Conservation (phyloP, 352 stramenopile genomes). For the Phytophthora multivora region DNA sequence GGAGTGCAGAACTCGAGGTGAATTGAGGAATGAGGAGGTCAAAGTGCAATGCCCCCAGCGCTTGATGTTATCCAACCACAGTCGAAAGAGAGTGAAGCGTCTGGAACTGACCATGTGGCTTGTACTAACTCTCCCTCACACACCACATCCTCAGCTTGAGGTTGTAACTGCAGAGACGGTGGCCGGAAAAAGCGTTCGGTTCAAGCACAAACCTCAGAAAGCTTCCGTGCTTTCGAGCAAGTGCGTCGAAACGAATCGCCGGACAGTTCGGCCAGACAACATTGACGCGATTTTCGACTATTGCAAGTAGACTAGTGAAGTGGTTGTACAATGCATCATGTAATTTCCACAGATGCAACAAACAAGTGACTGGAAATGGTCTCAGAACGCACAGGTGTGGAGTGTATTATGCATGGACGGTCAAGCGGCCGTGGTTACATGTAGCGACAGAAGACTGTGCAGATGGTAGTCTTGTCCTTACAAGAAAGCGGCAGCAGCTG, state of each 20-base stretch:
- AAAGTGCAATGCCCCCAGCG: background rate
- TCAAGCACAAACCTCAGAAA: background rate
- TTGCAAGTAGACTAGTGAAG: too few relatives aligned
- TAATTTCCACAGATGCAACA: background rate
- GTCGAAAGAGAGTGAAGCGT: slow-evolving; percentile 8
- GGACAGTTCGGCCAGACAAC: background rate
- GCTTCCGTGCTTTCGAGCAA: too few relatives aligned
- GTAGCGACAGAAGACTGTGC: background rate
- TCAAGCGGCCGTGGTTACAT: too few relatives aligned
- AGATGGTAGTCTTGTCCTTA: slow-evolving; percentile 12
- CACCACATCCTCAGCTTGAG: background rate
- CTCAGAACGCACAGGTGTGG: background rate
- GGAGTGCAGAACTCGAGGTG: slow-evolving; percentile 17
- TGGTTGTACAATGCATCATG: too few relatives aligned
- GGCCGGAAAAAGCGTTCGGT: background rate
- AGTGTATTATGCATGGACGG: background rate
- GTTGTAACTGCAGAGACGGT: slow-evolving; percentile 2
- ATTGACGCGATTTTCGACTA: background rate
- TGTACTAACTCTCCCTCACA: slow-evolving; percentile 7
- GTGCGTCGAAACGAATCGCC: background rate
- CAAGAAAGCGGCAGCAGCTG: slow-evolving; percentile 9
- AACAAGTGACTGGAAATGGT: background rate
- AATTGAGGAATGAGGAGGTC: slow-evolving; percentile 18
- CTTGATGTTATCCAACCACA: slow-evolving; percentile 12
- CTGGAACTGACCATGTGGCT: slow-evolving; percentile 18